A percentile compares a stretch with the other conserved stretches of the same genome.
Conservation (phyloP, 1,284 basidiomycete genomes). For the Malassezia nana region DNA sequence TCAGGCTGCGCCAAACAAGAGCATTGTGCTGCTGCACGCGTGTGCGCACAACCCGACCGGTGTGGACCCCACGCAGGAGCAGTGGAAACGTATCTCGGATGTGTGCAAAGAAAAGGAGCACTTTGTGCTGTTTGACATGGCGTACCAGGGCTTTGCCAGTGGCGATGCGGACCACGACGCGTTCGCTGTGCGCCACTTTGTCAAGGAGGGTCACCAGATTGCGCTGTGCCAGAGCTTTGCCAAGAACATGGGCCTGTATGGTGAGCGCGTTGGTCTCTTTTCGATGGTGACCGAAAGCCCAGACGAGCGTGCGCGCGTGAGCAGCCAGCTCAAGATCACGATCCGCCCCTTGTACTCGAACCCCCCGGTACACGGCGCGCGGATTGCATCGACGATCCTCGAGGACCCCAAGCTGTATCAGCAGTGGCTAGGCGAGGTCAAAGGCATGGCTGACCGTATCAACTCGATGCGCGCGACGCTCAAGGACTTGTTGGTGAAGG, state of each 20-base stretch:
- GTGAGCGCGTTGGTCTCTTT: conserved; percentile 47
- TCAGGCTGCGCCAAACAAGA: conserved; percentile 51
- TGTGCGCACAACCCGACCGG: conserved; percentile 54
- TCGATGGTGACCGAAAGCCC: conserved; percentile 36
- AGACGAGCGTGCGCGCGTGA: conserved; percentile 45
- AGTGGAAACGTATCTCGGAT: conserved; percentile 46
- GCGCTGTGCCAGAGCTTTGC: conserved; percentile 42
- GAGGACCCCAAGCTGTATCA: conserved; percentile 48
- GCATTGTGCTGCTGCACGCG: conserved; percentile 54
- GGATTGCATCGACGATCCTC: conserved; percentile 51
- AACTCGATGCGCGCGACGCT: conserved; percentile 47
- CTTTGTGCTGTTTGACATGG: conserved; percentile 94
- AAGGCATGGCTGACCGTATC: conserved; percentile 49
- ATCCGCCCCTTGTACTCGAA: conserved; percentile 98
- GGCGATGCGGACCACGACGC: conserved; percentile 46
- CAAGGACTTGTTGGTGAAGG: conserved; percentile 42
- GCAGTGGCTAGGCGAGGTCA: conserved; percentile 50
- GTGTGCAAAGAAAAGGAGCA: conserved; percentile 60
- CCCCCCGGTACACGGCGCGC: conserved; percentile 69
- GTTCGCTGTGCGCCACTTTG: conserved; percentile 49
- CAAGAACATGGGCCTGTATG: conserved; percentile 50
- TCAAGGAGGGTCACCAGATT: conserved; percentile 46
- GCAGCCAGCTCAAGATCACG: conserved; percentile 63
- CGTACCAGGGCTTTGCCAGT: conserved; percentile 54
- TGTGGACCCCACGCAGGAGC: conserved; percentile 48